Evolutionary conservation across 352 stramenopile species (phyloP).

Genomic region (Thalassiosira pacifica): DNA sequence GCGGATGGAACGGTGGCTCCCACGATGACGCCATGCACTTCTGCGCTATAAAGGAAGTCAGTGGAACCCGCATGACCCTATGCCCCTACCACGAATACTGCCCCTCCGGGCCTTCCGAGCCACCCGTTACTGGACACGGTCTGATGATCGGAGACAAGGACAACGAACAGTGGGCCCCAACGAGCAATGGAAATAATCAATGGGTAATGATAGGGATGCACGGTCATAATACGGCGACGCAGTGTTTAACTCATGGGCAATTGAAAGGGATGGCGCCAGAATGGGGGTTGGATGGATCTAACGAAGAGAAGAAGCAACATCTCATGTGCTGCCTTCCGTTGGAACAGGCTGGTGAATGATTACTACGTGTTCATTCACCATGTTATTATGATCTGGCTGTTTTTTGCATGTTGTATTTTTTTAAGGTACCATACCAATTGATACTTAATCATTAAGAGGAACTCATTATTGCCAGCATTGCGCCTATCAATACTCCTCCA

Average conservation of each 20-base stretch:
- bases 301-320: constrained; percentile 48
- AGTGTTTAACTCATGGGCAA: constrained; percentile 50
- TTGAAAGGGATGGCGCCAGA: constrained; percentile 40
- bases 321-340: constrained; percentile 56
- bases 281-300: constrained; percentile 56
- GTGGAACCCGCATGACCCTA: constrained; percentile 30
- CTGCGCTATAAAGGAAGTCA: constrained; percentile 22
- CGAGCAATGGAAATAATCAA: constrained; percentile 43
- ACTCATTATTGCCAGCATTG: too few species aligned
- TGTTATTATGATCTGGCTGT: too few species aligned
- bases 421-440: too few species aligned
- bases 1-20: constrained; percentile 58
- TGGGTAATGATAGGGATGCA: constrained; percentile 56
- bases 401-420: too few species aligned
- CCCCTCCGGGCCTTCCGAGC: constrained; percentile 39
- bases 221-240: constrained; percentile 27
- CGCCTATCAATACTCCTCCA: constrained; percentile 29
- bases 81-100: constrained; percentile 51
- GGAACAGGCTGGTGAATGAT: neutral
- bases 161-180: constrained; percentile 63
- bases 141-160: constrained; percentile 19
- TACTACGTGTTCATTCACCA: neutral
- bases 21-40: constrained; percentile 59
- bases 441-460: too few species aligned
- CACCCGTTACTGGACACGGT: constrained; percentile 11